Base-by-base conservation (phyloP, 2,329 filamentous ascomycete species). In the Knufia fluminis region DNA sequence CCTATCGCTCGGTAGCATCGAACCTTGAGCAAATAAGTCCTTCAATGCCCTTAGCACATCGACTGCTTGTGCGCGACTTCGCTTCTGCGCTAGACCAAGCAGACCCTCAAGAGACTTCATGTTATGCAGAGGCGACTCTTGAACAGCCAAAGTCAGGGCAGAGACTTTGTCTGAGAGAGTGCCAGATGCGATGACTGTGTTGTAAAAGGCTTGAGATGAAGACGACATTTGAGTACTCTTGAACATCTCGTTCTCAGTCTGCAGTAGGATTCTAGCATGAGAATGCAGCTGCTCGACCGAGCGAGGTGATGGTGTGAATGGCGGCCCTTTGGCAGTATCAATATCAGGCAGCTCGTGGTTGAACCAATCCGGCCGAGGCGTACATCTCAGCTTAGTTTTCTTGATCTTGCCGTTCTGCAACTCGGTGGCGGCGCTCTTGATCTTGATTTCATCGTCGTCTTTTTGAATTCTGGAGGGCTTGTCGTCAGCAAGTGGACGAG, bases 141-240 rank as follows among this genome's bases (percentile, higher is more conserved):
- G 94, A 10, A 96, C 82, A 49, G 92, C 85, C 58, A 98, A 74
- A 3, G 92, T 98, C 61, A 98, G 73, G 2, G 92, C 94, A 2
- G 92, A 98, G 38, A 97, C 85, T 66, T 96, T 97, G 66, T 98
- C 92, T 49, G 89, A 94, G 59, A 97, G 79, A 8, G 94, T 98
- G 73, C 92, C 92, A 1, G 90, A 94, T 8, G 88, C 75, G 86
- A 97, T 96, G 65, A 98, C 96, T 16, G 89, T 94, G 1, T 90
- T 87, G 74, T 97, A 83, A 73, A 98, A 98, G 66, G 90, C 94
- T 68, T 94, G 86, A 35, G 90, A 91, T 2, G 91, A 92, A 45
- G 86, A 80, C 4, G 86, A 80, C 49, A 85, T 72, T 57, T 87
- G 75, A 35, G 76, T 83, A 22, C 80, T 78, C 49, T 76, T 76